Evolutionary conservation across 1,284 basidiomycete genomes (phyloP), one percentile per base, ranked within the genome.

Genomic region (Cryptococcus sp.): DNA sequence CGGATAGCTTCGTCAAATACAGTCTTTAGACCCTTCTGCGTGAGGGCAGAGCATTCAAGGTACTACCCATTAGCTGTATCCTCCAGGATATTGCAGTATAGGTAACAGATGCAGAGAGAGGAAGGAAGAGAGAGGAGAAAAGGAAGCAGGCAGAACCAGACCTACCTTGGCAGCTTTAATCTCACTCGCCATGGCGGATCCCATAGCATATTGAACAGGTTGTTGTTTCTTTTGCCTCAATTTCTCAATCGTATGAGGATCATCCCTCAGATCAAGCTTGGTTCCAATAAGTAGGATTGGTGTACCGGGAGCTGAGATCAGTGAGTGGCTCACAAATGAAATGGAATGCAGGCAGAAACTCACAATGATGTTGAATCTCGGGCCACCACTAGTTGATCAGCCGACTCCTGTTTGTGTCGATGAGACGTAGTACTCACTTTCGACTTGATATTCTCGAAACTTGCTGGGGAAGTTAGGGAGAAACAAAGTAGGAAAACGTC

Each of bases 401-500:
- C 16, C 23, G 13, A n/a, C n/a, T 22, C 4, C 41, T 14, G 7
- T 21, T 44, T 22, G 23, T n/a, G 10, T 10, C 21, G 28, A 39
- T 37, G n/a, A 34, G 21, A n/a, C n/a, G n/a, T n/a, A n/a, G n/a
- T n/a, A 46, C 57, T 50, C 47, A 89, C 91, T 19, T 49, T 40
- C 64, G 70, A 72, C 34, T 61, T 60, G 57, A 73, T 67, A 56
- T 72, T 98, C 78, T 98, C 94, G 71, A 92, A 98, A 77, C 87
- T 90, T 24, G 96, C 91, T 31, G 96, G 96, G 69, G 87, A 90
- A 72, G 97, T 92, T 58, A 98, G 84, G 43, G 92, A 96, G 80
- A 98, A 98, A 76, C 96, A 98, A 73, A 98, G 94, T 74, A 99
- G 81, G 79, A 99, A 98, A 45, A 99, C 92, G 75, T 99, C 96